Evolutionary conservation across 768 basidiomycete genomes (phyloP), one percentile per base, ranked within the genome.

Genomic region (Calocybe gangraenosa): DNA sequence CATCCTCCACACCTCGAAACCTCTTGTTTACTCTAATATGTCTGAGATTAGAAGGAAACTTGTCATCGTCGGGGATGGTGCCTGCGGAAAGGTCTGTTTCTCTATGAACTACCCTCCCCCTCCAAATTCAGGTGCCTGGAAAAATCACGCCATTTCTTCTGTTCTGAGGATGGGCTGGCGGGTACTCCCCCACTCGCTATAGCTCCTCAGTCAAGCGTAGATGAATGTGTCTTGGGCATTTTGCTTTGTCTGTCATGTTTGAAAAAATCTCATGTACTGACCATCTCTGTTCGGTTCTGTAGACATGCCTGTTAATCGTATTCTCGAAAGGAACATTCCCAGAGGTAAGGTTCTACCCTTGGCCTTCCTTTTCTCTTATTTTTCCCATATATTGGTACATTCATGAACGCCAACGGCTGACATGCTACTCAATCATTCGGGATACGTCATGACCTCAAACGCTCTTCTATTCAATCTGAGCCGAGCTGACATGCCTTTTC

Each of bases 11-110:
- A 30, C 14, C n/a, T n/a, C 8, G 42, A 31, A 15, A 25, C 44
- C 20, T 17, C 42, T 17, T 28, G 5, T 6, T 6, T 28, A 6
- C 25, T 11, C 5, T 28, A 44, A 14, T 8, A 97, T 97, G 93
- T 85, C 92, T 65, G 94, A 96, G 76, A 95, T 97, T 70, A 82
- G 94, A 72, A 87, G 93, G 70, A 98, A 98, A 73, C 85, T 98
- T 58, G 94, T 98, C 67, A 96, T 97, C 67, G 94, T 98, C 56
- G 94, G 94, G 67, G 93, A 95, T 74, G 93, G 93, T 80, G 92
- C 91, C 69, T 94, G 91, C 59, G 92, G 91, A 72, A 92, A 93
- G 87, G 88, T 88, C 31, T 40, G 58, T 43, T 42, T 23, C 28
- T 46, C 14, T 35, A 37, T 11, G 15, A 8, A 9, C 10, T 9